Evolutionary conservation across 805 yeast species (phyloP).

Genomic region (Candida easanensis): DNA sequence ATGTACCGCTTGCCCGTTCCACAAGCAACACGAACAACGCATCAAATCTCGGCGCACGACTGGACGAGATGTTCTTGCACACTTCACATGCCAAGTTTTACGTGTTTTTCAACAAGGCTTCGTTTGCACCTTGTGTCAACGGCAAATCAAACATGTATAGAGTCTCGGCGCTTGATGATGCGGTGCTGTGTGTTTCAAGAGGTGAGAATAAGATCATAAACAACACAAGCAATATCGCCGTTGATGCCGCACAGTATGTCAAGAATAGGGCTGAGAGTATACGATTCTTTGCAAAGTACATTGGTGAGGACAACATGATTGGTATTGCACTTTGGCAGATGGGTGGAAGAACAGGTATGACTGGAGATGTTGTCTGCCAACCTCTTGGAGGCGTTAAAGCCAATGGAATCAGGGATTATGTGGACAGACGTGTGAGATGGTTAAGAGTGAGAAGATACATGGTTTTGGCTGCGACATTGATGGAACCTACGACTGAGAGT

Average conservation of each 20-base stretch:
- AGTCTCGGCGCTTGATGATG: conserved; percentile 56
- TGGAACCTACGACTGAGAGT: conserved; percentile 86
- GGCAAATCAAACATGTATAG: conserved; percentile 85
- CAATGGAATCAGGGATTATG: conserved; percentile 49
- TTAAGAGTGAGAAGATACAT: conserved; percentile 80
- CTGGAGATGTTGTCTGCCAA: conserved; percentile 76
- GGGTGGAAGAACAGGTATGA: conserved; percentile 73
- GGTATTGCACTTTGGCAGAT: conserved; percentile 78
- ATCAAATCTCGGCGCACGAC: conserved; percentile 50
- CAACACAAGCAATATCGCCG: conserved; percentile 36
- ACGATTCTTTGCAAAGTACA: conserved; percentile 70
- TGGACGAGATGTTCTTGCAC: conserved; percentile 82
- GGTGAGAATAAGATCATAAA: conserved; percentile 26
- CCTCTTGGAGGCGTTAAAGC: conserved; percentile 50
- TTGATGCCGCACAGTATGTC: conserved; percentile 31
- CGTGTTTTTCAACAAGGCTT: conserved; percentile 67
- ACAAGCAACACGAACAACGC: conserved; percentile 20
- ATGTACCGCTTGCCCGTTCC: conserved; percentile 66
- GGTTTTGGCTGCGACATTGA: conserved; percentile 79
- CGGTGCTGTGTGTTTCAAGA: conserved; percentile 44
- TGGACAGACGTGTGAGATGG: conserved; percentile 77
- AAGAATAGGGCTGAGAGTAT: conserved; percentile 45
- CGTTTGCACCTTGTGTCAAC: conserved; percentile 85
- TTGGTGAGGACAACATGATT: conserved; percentile 93
- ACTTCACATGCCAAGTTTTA: conserved; percentile 87